Base-by-base conservation (phyloP, 306 rosid species). In the Betula pendula region DNA sequence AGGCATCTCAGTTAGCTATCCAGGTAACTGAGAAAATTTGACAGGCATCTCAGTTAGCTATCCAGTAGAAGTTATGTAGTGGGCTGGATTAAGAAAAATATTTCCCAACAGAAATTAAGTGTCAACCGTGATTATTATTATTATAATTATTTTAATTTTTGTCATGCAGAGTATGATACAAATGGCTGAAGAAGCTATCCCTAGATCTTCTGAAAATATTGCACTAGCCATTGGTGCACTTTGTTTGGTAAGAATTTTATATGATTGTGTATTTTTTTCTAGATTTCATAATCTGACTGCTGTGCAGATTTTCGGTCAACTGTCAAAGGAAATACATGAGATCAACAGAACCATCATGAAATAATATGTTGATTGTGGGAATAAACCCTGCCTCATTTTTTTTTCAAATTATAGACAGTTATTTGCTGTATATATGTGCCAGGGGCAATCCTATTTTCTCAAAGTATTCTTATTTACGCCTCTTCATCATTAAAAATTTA, bases 201-300 rank as follows among this genome's bases (percentile, higher is more conserved):
- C 98, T 72, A 86, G 97, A 86, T 88, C 93, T 84, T 92, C 97
- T 73, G 98, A 90, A 84, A 95, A 95, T 84, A 87, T 92, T 69
- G 93, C 92, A n/a, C 88, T 95, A 82, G 98, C 98, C 72, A 85
- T 92, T 77, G 96, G 97, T 75, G 96, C 98, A 73, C 92, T 95
- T 69, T 90, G 96, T 87, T 83, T 33, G 88, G 98, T 95, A 85
- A 87, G 91, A 79, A 70, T 73, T 73, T 87, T 76, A 38, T 65
- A 79, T 80, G 73, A 44, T 59, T 73, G 31, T 51, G 66, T 73
- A 56, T 40, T 33, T 50, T 58, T 53, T 68, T 71, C 15, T 66
- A 52, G 35, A 42, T 33, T 75, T 76, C 16, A 68, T 78, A 45
- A 77, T 82, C 70, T 75, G 76, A 58, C 81, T 63, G 40, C 73